Percentiles rank a stretch among this genome's conserved stretches.
Evolutionary conservation across 192 early-diverging fungal species (phyloP).

Genomic region (Gigaspora rosea): DNA sequence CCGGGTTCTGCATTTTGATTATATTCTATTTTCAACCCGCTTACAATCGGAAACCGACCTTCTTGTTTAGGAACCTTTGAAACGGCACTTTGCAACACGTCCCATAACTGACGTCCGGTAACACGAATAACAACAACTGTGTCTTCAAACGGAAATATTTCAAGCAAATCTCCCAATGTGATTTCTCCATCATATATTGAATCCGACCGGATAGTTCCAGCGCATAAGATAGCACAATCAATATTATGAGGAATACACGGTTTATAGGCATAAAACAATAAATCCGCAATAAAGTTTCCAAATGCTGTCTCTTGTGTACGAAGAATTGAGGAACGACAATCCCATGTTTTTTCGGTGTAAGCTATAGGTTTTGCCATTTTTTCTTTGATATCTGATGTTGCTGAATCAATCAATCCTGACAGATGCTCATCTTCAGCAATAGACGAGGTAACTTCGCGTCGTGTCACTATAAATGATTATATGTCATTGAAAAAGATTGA

Average conservation of each 20-base stretch:
- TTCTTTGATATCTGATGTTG: conserved; percentile 48
- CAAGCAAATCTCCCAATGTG: conserved; percentile 63
- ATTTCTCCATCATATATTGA: conserved; percentile 51
- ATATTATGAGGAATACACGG: conserved; percentile 29
- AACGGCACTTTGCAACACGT: conserved; percentile 65
- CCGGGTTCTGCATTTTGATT: conserved; percentile 52
- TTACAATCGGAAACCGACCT: conserved; percentile 68
- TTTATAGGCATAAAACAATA: conserved; percentile 61
- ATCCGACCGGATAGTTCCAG: conserved; percentile 68
- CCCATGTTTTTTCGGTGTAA: conserved; percentile 51
- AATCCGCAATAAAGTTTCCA: conserved; percentile 63
- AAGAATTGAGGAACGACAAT: conserved; percentile 60
- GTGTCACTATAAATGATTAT: conserved; percentile 36
- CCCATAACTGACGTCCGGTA: conserved; percentile 62
- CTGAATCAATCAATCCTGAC: conserved; percentile 48
- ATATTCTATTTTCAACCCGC: conserved; percentile 63
- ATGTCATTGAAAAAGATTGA: too few species aligned
- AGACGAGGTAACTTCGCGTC: conserved; percentile 45
- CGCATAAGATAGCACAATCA: conserved; percentile 54
- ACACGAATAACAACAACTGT: conserved; percentile 63
- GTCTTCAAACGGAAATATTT: conserved; percentile 71
- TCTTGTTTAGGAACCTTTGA: conserved; percentile 70
- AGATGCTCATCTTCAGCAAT: conserved; percentile 45
- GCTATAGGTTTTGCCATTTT: conserved; percentile 59
- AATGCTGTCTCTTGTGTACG: conserved; percentile 62